Evolutionary conservation across 805 yeast genomes (phyloP).

Genomic region (Vanderwaltozyma verrucispora): DNA sequence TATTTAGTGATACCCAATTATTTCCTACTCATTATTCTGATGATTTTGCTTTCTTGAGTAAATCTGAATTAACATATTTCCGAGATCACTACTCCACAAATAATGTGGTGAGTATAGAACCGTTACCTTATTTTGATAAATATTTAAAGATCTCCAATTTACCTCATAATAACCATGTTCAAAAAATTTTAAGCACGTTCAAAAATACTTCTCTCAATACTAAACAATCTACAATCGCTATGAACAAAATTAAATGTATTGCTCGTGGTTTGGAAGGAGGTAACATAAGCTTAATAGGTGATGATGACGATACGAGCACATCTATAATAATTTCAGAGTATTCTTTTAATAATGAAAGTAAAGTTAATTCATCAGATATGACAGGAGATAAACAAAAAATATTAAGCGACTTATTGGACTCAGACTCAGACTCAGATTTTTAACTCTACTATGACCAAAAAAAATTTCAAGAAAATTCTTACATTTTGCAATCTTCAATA

Average conservation of each 20-base stretch:
- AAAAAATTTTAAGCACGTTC: constrained; percentile 8
- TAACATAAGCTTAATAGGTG: neutral
- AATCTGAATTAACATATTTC: constrained; percentile 16
- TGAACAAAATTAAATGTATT: constrained; percentile 21
- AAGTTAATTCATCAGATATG: no score
- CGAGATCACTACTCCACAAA: constrained; percentile 14
- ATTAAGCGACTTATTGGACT: no score
- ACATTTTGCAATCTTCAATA: no score
- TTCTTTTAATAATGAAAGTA: neutral
- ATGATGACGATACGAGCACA: neutral
- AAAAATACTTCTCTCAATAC: constrained; percentile 7
- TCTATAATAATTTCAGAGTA: neutral
- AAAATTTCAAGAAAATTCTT: no score
- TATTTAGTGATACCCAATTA: no score
- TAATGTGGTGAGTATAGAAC: constrained; percentile 15
- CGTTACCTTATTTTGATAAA: constrained; percentile 13
- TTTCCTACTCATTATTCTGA: no score
- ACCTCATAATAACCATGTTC: constrained; percentile 13
- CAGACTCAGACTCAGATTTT: no score
- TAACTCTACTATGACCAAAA: no score
- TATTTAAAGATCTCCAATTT: constrained; percentile 6
- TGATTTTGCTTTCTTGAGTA: constrained; percentile 10
- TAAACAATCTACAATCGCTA: constrained; percentile 15
- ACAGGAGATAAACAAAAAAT: no score
- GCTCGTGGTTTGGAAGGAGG: constrained; percentile 14